A percentile compares a stretch with the other conserved stretches of the same genome.
phyloP scores from a whole-genome alignment of 768 basidiomycete genomes.

The Tephrocybe sp. region DNA sequence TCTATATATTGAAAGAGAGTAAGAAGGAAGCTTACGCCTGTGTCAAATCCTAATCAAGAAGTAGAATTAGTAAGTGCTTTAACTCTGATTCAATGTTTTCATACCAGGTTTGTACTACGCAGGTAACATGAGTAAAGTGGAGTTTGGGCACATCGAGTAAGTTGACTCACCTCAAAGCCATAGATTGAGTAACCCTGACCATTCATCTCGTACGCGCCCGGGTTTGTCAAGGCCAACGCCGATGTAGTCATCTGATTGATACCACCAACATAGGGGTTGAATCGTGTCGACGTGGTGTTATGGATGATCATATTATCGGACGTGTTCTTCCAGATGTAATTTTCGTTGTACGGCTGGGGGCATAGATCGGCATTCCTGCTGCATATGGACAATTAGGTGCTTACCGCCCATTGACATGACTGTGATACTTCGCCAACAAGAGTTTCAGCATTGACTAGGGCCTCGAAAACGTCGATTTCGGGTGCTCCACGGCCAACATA shows the following conservation, averaged over 20 bases:
- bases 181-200: constrained; percentile 67
- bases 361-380: not conserved
- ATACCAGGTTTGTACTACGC: constrained; percentile 41
- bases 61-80: too few species aligned
- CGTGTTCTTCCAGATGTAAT: constrained; percentile 67
- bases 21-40: constrained; percentile 42
- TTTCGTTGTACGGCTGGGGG: constrained; percentile 67
- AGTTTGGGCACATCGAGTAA: not conserved
- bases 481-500: constrained; percentile 83
- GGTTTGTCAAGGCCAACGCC: constrained; percentile 63
- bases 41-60: constrained; percentile 65
- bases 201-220: constrained; percentile 61
- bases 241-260: constrained; percentile 79
- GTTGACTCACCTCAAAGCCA: constrained; percentile 63
- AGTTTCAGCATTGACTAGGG: constrained; percentile 46
- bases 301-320: constrained; percentile 55
- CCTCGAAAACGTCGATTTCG: constrained; percentile 90
- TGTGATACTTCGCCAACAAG: constrained; percentile 70
- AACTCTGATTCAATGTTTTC: too few species aligned
- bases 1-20: too few species aligned
- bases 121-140: not conserved
- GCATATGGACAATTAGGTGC: constrained; percentile 29
- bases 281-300: constrained; percentile 49
- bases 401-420: constrained; percentile 78
- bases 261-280: constrained; percentile 69